These are phyloP conservation scores for Betula pendula DNA, from an alignment of 306 rosid genomes.

Conservation along the genomic window DNA sequence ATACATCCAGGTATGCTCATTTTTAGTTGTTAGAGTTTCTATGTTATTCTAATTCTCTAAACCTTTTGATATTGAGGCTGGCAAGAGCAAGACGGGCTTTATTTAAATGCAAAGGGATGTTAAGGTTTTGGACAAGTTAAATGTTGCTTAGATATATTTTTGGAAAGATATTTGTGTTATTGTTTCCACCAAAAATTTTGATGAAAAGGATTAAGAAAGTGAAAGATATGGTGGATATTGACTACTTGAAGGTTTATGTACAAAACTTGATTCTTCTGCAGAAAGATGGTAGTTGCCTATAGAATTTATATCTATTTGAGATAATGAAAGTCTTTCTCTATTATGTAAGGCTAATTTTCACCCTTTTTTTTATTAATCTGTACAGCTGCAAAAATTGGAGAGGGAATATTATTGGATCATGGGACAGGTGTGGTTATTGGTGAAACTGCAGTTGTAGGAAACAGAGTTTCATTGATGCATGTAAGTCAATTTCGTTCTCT, in stretches of 20 bases:
- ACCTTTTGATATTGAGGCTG: not conserved
- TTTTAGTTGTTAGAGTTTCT: slow-evolving; percentile 8
- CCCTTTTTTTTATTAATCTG: not conserved
- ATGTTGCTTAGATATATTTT: not conserved
- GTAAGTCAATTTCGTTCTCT: slow-evolving; percentile 51
- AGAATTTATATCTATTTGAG: slow-evolving; percentile 8
- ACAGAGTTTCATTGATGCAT: slow-evolving; percentile 95
- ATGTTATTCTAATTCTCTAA: not conserved
- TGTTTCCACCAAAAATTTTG: not conserved
- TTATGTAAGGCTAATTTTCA: slow-evolving; percentile 30
- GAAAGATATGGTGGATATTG: not conserved
- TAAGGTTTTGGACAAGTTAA: not conserved
- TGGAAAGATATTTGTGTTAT: not conserved
- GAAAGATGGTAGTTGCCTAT: slow-evolving; percentile 19
- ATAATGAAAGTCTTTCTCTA: slow-evolving; percentile 24
- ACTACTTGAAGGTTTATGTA: slow-evolving; percentile 3
- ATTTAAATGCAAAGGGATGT: not conserved
- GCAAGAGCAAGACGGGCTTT: not conserved
- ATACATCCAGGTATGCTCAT: slow-evolving; percentile 82
- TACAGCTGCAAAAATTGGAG: slow-evolving; percentile 91
- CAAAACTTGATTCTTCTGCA: slow-evolving; percentile 21
- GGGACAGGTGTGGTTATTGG: slow-evolving; percentile 96
- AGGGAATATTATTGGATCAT: slow-evolving; percentile 94
- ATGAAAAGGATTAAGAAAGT: not conserved
- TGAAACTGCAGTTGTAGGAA: slow-evolving; percentile 90